Evolutionary conservation across 192 early-diverging fungal genomes (phyloP).

Genomic region (Lobosporangium transversale): DNA sequence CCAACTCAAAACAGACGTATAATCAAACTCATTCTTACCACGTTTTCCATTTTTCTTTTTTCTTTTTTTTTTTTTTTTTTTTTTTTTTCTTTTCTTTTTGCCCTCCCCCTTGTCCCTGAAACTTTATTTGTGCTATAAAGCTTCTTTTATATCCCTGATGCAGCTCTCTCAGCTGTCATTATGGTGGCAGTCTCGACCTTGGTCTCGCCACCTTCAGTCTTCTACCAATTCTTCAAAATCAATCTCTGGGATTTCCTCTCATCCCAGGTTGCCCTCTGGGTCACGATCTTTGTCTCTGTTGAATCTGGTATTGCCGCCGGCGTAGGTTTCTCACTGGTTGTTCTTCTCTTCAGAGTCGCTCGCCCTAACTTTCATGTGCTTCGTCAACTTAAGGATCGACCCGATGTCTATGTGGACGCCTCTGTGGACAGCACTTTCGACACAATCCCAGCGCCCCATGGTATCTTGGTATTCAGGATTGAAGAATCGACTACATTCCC

Average conservation of each 20-base stretch:
- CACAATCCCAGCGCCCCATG: constrained; percentile 59
- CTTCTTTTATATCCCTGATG: constrained; percentile 88
- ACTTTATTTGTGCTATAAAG: constrained; percentile 7
- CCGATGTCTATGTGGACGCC: constrained; percentile 35
- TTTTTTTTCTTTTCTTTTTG: background rate
- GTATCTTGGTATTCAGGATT: constrained; percentile 75
- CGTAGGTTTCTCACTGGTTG: constrained; percentile 73
- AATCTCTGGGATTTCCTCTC: constrained; percentile 52
- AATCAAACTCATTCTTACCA: background rate
- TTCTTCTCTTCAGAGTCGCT: constrained; percentile 83
- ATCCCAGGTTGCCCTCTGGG: constrained; percentile 46
- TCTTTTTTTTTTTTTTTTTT: background rate
- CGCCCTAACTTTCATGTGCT: constrained; percentile 68
- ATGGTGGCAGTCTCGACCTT: constrained; percentile 45
- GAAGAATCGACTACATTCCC: constrained; percentile 76
- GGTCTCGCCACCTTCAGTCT: constrained; percentile 51
- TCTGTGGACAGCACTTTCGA: constrained; percentile 22
- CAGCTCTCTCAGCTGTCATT: constrained; percentile 65
- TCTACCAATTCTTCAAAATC: constrained; percentile 52
- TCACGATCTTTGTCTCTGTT: constrained; percentile 71
- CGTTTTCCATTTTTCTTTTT: no score
- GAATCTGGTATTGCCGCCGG: constrained; percentile 83
- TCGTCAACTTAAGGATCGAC: constrained; percentile 52
- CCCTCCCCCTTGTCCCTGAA: background rate
- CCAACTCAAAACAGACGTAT: background rate